Evolutionary conservation across 148 eudicot species (phyloP).

Genomic region (Vaccinium corymbosum): DNA sequence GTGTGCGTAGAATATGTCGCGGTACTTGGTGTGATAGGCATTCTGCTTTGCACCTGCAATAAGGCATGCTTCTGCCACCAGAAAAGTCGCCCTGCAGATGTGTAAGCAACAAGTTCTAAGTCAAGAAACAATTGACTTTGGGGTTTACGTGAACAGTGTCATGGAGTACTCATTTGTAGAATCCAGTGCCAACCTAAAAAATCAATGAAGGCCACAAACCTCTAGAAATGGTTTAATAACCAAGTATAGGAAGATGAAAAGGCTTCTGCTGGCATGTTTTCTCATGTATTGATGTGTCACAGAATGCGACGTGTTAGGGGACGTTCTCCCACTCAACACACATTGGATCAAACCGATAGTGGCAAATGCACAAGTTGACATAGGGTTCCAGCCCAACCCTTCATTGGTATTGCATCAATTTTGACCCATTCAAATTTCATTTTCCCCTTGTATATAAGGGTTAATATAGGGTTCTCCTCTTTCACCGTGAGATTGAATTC

Average conservation of each 20-base stretch:
- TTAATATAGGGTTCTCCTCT: not conserved
- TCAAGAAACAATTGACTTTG: not conserved
- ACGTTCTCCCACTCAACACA: not conserved
- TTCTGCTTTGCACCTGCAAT: slow-evolving; percentile 86
- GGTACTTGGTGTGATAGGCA: slow-evolving; percentile 85
- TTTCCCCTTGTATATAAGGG: not conserved
- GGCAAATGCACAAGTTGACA: not conserved
- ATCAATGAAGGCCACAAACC: not conserved
- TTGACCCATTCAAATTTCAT: not conserved
- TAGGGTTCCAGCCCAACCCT: not conserved
- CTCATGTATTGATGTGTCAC: not conserved
- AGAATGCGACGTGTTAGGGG: not conserved
- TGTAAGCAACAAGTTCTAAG: slow-evolving; percentile 8
- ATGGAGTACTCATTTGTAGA: not conserved
- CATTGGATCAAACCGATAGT: not conserved
- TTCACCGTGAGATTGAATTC: not conserved
- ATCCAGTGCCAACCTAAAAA: not conserved
- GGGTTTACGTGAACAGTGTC: not conserved
- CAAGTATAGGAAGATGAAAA: not conserved
- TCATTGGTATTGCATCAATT: not conserved
- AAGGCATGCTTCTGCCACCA: slow-evolving; percentile 92
- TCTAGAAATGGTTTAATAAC: not conserved
- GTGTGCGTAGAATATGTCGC: slow-evolving; percentile 54
- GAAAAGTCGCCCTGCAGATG: slow-evolving; percentile 68
- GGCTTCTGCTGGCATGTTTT: not conserved